Percentiles rank a stretch among this genome's conserved stretches.
phyloP scores from a whole-genome alignment of 1,139 yeast genomes.

The Scheffersomyces lignicola region DNA sequence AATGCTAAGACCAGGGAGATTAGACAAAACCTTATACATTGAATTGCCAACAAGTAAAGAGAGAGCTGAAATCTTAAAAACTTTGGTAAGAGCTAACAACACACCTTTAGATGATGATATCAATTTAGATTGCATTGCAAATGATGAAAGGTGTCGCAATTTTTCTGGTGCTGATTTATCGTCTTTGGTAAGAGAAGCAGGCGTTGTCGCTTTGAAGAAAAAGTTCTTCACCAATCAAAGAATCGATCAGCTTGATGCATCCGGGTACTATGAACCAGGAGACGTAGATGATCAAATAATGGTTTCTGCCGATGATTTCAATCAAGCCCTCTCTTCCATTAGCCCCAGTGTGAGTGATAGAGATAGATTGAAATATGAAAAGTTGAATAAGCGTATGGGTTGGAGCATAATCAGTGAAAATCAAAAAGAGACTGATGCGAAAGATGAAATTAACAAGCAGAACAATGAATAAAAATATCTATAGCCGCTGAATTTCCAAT shows the following conservation, averaged over 20 bases:
- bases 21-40: constrained; percentile 89
- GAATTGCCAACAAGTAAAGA: constrained; percentile 83
- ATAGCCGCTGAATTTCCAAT: not conserved
- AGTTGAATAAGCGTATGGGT: constrained; percentile 58
- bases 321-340: constrained; percentile 67
- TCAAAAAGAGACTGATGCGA: constrained; percentile 11
- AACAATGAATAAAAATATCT: too few species aligned
- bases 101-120: constrained; percentile 76
- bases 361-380: constrained; percentile 78
- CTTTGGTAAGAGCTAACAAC: constrained; percentile 67
- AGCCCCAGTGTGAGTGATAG: constrained; percentile 90
- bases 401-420: constrained; percentile 42
- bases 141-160: constrained; percentile 78
- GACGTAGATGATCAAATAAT: constrained; percentile 36
- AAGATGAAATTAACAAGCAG: constrained; percentile 2
- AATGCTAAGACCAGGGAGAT: constrained; percentile 94
- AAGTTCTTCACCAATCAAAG: constrained; percentile 56
- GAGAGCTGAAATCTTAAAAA: constrained; percentile 75
- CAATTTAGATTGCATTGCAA: constrained; percentile 60
- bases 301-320: constrained; percentile 69
- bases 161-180: constrained; percentile 97
- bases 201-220: constrained; percentile 79
- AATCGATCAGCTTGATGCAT: constrained; percentile 49
- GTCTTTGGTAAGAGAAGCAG: constrained; percentile 89
- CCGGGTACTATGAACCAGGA: constrained; percentile 39